These are phyloP conservation scores for Cephaloascus fragrans DNA, from an alignment of 805 yeast genomes.

Conservation along the genomic window DNA sequence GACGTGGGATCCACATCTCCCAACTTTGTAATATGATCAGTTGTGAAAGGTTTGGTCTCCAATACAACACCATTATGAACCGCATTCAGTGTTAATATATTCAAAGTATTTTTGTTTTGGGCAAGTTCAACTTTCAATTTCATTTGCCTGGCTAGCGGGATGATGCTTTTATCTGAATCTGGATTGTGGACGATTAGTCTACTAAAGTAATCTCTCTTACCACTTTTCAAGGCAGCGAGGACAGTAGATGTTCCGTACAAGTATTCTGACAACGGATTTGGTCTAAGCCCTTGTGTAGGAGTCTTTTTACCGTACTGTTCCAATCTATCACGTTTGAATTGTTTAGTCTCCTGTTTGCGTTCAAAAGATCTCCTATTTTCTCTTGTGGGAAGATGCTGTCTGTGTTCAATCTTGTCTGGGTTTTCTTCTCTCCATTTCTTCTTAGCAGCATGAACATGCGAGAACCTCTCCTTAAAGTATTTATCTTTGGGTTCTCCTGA, in stretches of 20 bases:
- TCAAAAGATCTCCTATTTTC: constrained; percentile 7
- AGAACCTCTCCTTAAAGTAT: constrained; percentile 53
- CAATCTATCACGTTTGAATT: constrained; percentile 1
- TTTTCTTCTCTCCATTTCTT: constrained; percentile 12
- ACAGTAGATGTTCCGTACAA: constrained; percentile 74
- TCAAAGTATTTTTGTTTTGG: constrained; percentile 41
- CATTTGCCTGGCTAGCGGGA: constrained; percentile 32
- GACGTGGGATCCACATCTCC: constrained; percentile 14
- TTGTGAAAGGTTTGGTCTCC: constrained; percentile 47
- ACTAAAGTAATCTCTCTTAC: constrained; percentile 42
- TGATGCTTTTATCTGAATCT: constrained; percentile 24
- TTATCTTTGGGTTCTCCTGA: constrained; percentile 51
- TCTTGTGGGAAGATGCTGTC: constrained; percentile 9
- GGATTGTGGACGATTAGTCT: constrained; percentile 38
- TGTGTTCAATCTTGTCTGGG: constrained; percentile 7
- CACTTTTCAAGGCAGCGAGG: constrained; percentile 52
- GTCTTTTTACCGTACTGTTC: constrained; percentile 1
- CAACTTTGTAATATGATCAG: constrained; percentile 18
- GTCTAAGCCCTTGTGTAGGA: not conserved
- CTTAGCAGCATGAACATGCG: constrained; percentile 54
- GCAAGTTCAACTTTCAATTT: constrained; percentile 26
- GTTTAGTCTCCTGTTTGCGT: not conserved
- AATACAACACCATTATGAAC: constrained; percentile 77
- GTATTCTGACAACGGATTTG: constrained; percentile 52
- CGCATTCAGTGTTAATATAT: constrained; percentile 50